A percentile compares a stretch with the other conserved stretches of the same genome.
Conservation (phyloP, 1,284 basidiomycete genomes). For the Sanghuangporus baumii region DNA sequence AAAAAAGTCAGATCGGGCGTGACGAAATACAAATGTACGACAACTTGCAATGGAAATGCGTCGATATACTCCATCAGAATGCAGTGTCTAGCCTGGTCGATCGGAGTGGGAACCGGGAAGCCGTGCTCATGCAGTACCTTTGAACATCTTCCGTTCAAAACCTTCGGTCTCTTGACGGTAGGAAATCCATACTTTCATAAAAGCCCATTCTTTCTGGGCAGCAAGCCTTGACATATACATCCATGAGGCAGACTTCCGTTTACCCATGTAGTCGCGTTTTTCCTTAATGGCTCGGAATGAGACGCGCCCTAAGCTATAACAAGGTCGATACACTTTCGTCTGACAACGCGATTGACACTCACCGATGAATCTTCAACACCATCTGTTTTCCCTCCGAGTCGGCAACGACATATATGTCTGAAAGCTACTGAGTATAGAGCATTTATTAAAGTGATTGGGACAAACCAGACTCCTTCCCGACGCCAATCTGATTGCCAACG, state of each 20-base stretch:
- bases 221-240: slow-evolving; percentile 99
- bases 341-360: slow-evolving; percentile 15
- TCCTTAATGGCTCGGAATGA: slow-evolving; percentile 97
- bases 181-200: slow-evolving; percentile 78
- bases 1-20: neutral
- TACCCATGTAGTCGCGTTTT: slow-evolving; percentile 96
- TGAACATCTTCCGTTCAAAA: slow-evolving; percentile 1
- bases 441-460: slow-evolving; percentile 5
- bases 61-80: slow-evolving; percentile 96
- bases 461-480: slow-evolving; percentile 93
- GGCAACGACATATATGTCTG: slow-evolving; percentile 92
- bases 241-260: slow-evolving; percentile 95
- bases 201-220: slow-evolving; percentile 96
- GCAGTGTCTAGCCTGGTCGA: slow-evolving; percentile 93
- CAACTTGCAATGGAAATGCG: slow-evolving; percentile 88
- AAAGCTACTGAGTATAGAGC: neutral
- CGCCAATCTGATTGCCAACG: slow-evolving; percentile 96
- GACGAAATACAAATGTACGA: neutral
- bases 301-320: slow-evolving; percentile 82
- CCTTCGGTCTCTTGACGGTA: neutral
- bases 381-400: slow-evolving; percentile 79
- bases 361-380: slow-evolving; percentile 93
- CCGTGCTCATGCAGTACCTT: slow-evolving; percentile 90
- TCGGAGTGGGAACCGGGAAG: slow-evolving; percentile 90
- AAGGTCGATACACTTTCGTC: slow-evolving; percentile 12